Evolutionary conservation across 2,329 filamentous ascomycete species (phyloP), one percentile per base, ranked within the genome.

Genomic region (Arthrobotrys megalospora): DNA sequence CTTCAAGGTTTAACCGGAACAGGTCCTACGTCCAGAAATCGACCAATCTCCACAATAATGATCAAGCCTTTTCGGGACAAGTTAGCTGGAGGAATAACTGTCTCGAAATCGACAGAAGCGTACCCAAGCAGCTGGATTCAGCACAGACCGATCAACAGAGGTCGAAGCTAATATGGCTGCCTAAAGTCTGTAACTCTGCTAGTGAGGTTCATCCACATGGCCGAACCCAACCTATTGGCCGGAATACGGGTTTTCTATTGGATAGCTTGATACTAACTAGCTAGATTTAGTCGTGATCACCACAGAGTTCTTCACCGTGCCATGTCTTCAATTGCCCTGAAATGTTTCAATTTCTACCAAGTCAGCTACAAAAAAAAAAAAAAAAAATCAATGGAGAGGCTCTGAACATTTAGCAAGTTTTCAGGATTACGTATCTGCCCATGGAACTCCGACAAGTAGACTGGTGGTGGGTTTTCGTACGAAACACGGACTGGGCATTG

Each of bases 61-160:
- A 69, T 69, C 45, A 55, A 64, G 32, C 65, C 71, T 64, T 65
- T 69, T 76, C 36, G 48, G 72, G 65, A 64, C 45, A 70, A 70
- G 65, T 58, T 50, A 36, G 52, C 45, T 41, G 47, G 70, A 50
- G 34, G 47, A 50, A 43, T 58, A 47, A 19, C 48, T 65, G 72
- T 58, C 55, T 76, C 52, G 55, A 69, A 69, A 47, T 65, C 55
- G 60, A 53, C 48, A 71, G 53, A 68, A 60, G 53, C 34, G 48
- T 48, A 69, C 72, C 72, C 72, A 65, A 69, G 48, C 55, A 62
- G 72, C 65, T 69, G 72, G 72, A 55, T 76, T 70, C 65, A 55
- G 58, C 64, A 48, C 62, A 45, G 63, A 75, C 72, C 47, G 55
- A 55, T 55, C 19, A 53, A 64, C 58, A 60, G 19, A 21, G 67